phyloP scores from a whole-genome alignment of 208 protist species.

The Acanthamoeba sp. region DNA sequence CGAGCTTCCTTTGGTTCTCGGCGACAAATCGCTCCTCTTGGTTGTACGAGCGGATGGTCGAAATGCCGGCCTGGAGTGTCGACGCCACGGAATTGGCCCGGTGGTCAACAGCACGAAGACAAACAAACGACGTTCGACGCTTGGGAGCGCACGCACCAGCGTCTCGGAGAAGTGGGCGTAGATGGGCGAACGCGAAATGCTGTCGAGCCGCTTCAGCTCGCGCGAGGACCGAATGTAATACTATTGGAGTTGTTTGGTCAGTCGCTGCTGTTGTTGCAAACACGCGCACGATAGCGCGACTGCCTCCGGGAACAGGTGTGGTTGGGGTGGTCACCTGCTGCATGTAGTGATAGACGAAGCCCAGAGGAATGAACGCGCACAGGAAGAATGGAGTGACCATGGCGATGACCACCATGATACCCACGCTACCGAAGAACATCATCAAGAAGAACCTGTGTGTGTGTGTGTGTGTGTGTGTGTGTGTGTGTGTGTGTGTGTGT shows the following conservation, averaged over 20 bases:
- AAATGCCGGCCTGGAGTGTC: conserved; percentile 23
- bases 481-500: conserved; percentile 32
- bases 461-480: background rate
- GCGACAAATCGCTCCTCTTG: conserved; percentile 81
- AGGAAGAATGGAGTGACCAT: conserved; percentile 82
- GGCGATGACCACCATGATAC: conserved; percentile 82
- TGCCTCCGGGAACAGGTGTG: too few relatives aligned
- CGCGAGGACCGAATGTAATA: conserved; percentile 77
- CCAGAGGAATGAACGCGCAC: conserved; percentile 70
- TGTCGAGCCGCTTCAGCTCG: conserved; percentile 81
- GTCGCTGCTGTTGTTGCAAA: too few relatives aligned
- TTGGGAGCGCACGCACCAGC: background rate
- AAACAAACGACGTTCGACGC: too few relatives aligned
- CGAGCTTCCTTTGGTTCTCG: conserved; percentile 88
- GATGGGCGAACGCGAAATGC: conserved; percentile 92
- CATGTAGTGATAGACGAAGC: conserved; percentile 76
- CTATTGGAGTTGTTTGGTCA: too few relatives aligned
- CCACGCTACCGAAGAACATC: conserved; percentile 63
- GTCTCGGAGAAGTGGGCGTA: conserved; percentile 95
- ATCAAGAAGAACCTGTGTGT: conserved; percentile 14
- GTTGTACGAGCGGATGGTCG: conserved; percentile 40
- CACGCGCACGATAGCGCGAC: too few relatives aligned
- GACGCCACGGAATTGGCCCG: background rate
- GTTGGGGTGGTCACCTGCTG: conserved; percentile 61
- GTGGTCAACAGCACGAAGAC: too few relatives aligned